These are phyloP conservation scores for Tuber magnatum DNA, from an alignment of 495 filamentous ascomycete species.

Conservation along the genomic window DNA sequence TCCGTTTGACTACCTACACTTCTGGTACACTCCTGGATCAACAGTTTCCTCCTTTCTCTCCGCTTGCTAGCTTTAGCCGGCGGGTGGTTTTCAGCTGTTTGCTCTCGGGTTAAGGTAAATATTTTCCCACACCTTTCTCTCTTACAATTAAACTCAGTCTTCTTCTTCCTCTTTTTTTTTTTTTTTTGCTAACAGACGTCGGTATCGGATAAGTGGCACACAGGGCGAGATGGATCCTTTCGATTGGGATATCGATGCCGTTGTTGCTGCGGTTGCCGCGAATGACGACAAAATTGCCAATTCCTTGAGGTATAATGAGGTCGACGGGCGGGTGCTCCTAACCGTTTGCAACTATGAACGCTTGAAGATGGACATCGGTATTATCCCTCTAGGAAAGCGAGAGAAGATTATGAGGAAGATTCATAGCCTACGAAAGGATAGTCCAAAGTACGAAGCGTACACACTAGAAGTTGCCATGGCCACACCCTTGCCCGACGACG, in stretches of 20 bases:
- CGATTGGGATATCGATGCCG: slow-evolving; percentile 16
- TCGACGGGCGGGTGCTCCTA: slow-evolving; percentile 29
- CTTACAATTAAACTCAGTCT: not conserved
- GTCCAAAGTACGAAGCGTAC: slow-evolving; percentile 14
- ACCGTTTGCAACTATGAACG: slow-evolving; percentile 28
- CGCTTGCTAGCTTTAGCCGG: not conserved
- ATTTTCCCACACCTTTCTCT: not conserved
- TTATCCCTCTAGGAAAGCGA: slow-evolving; percentile 28
- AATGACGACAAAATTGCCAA: slow-evolving; percentile 8
- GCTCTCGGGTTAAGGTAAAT: not conserved
- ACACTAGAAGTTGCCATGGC: slow-evolving; percentile 8
- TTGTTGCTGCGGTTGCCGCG: slow-evolving; percentile 1
- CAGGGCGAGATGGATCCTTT: slow-evolving; percentile 24
- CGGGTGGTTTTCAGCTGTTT: not conserved
- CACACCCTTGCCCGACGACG: slow-evolving; percentile 15
- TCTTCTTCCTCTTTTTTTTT: not conserved
- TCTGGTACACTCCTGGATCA: not conserved
- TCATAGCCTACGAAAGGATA: slow-evolving; percentile 10
- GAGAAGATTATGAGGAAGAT: slow-evolving; percentile 28
- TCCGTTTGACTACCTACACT: not conserved
- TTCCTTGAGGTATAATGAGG: slow-evolving; percentile 25
- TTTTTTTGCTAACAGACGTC: not conserved
- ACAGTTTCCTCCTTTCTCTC: not conserved
- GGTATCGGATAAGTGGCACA: not conserved
- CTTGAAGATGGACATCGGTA: slow-evolving; percentile 28